Base-by-base conservation (phyloP, 306 rosid species). In the Medicago arabica region DNA sequence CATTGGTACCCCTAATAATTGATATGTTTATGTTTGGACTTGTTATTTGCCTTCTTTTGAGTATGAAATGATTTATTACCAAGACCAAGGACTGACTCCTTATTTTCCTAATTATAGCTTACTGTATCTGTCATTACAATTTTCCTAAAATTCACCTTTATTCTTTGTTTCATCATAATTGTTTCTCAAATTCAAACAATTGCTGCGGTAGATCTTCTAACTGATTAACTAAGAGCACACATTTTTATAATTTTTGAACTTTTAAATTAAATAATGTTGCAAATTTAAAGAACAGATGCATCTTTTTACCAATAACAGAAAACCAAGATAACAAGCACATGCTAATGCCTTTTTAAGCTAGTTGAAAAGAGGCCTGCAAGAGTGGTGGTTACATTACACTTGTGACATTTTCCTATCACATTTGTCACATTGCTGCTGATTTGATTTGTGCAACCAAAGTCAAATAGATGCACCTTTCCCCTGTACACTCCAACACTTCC, bases 1-100 rank as follows among this genome's bases (percentile, higher is more conserved):
- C n/a, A n/a, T n/a, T n/a, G n/a, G n/a, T n/a, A n/a, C n/a, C n/a
- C n/a, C n/a, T n/a, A n/a, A n/a, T n/a, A n/a, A n/a, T 28, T 28
- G 31, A 14, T 59, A 66, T 67, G 23, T 43, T 67, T 43, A 17
- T 62, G 44, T 21, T 19, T 38, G 34, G 43, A 38, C 18, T 60
- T 62, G 34, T 67, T 61, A 25, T 51, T 54, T 62, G 46, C 66
- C 70, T 79, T 47, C 34, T 50, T 61, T 70, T 55, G 13, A 18
- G 59, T 14, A 47, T 67, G 41, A 34, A 74, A 34, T 62, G 39
- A 28, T 53, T 50, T 60, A 2, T 17, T 47, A 44, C 16, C 11
- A 28, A 38, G 31, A 9, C 14, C 25, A 17, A 54, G 74, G 62
- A 46, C 36, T 25, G 61, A 39, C 63, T 62, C 67, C 21, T 28